phyloP scores from a whole-genome alignment of 2,329 filamentous ascomycete genomes.

The Cordyceps farinosa region DNA sequence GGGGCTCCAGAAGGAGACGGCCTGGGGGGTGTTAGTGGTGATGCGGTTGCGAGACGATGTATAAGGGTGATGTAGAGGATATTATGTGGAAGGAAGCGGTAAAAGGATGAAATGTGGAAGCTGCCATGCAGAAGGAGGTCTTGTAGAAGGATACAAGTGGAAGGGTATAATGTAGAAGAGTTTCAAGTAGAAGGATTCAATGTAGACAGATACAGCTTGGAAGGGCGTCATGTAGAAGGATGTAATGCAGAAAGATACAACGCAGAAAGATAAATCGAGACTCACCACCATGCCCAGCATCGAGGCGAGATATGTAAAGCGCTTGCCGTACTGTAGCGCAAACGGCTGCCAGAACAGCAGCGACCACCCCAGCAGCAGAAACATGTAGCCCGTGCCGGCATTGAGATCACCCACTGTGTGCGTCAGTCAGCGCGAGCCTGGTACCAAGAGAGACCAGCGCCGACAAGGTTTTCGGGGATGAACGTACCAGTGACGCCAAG shows the following conservation, averaged over 20 bases:
- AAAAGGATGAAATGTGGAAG: too few relatives aligned
- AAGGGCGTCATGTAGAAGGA: too few relatives aligned
- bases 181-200: too few relatives aligned
- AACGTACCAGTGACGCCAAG: conserved; percentile 27
- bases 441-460: too few relatives aligned
- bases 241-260: too few relatives aligned
- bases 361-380: conserved; percentile 43
- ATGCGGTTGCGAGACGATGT: too few relatives aligned
- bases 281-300: conserved; percentile 31
- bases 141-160: too few relatives aligned
- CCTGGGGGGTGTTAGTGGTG: neutral
- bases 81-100: too few relatives aligned
- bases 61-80: too few relatives aligned
- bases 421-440: neutral
- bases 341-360: conserved; percentile 47
- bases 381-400: conserved; percentile 40
- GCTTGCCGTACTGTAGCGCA: conserved; percentile 43
- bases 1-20: conserved; percentile 31
- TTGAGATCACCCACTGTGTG: conserved; percentile 32
- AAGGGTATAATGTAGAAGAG: too few relatives aligned
- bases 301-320: conserved; percentile 37
- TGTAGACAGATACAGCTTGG: too few relatives aligned
- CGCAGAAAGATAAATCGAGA: neutral
- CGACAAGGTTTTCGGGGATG: neutral
- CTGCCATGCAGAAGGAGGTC: too few relatives aligned